Evolutionary conservation across 2,329 filamentous ascomycete genomes (phyloP), one percentile per base, ranked within the genome.

Genomic region (Lasiodiplodia theobromae): DNA sequence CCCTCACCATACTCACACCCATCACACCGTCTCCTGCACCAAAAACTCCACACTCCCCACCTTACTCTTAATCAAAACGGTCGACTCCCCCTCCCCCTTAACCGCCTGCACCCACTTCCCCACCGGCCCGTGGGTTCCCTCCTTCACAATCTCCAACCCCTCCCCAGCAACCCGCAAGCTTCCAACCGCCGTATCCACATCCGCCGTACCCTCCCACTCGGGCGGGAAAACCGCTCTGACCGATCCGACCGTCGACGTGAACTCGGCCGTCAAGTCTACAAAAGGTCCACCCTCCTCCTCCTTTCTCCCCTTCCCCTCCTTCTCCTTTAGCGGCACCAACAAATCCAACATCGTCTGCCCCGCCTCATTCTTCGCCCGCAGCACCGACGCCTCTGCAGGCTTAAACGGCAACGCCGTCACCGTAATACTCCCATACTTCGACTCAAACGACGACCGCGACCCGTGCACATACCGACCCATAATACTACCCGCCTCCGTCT

Each of bases 91-190:
- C 2, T 65, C 31, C 8, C 62, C 62, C n/a, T 65, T 65, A 4
- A 65, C 62, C n/a, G 49, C 62, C 21, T 44, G 31, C 12, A 65
- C 51, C 62, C 62, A 65, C 37, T 23, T 54, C 6, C 62, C 62
- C 0, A 54, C 37, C 12, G 62, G 49, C 4, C 62, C 62, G n/a
- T 65, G 47, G 2, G 47, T 40, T 1, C 62, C 62, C 62, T 65
- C 62, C 23, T 21, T 8, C 21, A 65, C 62, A 14, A 65, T 31
- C 1, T 31, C 21, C n/a, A 65, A 10, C 3, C 23, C 62, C 5
- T 65, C 12, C 3, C 62, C 62, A 7, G 16, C 21, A 14, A 65
- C 62, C 6, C 49, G 12, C 21, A 65, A 16, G 25, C 62, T 54
- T 3, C 62, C 51, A 2, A 54, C 51, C 4, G 16, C n/a, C 14